Evolutionary conservation across 768 basidiomycete genomes (phyloP).

Genomic region (Mycena latifolia): DNA sequence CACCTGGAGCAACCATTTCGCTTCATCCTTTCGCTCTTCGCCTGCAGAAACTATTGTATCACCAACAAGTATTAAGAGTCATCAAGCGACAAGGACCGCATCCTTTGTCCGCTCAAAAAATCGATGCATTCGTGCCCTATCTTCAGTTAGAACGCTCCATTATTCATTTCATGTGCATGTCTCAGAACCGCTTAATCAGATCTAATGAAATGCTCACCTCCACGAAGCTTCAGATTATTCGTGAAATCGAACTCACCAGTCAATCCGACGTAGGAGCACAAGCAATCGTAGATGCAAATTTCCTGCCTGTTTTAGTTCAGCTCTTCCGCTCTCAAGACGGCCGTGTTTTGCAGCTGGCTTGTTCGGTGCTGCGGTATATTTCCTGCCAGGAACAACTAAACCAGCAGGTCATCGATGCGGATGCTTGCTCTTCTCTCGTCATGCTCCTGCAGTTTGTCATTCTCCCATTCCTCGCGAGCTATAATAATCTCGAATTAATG

Average conservation of each 20-base stretch:
- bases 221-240: background rate
- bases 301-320: background rate
- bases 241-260: background rate
- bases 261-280: conserved; percentile 3
- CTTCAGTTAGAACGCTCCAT: background rate
- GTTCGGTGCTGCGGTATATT: too few relatives aligned
- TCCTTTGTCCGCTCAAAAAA: background rate
- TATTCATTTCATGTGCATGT: background rate
- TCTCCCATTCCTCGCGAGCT: too few relatives aligned
- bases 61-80: background rate
- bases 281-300: conserved; percentile 2
- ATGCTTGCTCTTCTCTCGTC: too few relatives aligned
- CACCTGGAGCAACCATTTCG: background rate
- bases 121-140: background rate
- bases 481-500: too few relatives aligned
- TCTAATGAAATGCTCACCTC: background rate
- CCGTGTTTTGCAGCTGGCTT: too few relatives aligned
- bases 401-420: too few relatives aligned
- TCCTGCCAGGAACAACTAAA: too few relatives aligned
- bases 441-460: too few relatives aligned
- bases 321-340: background rate
- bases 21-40: background rate
- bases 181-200: background rate
- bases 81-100: background rate
- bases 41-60: background rate